Evolutionary conservation across 2,329 filamentous ascomycete genomes (phyloP), one percentile per base, ranked within the genome.

Genomic region (Dothideomycetes sp.): DNA sequence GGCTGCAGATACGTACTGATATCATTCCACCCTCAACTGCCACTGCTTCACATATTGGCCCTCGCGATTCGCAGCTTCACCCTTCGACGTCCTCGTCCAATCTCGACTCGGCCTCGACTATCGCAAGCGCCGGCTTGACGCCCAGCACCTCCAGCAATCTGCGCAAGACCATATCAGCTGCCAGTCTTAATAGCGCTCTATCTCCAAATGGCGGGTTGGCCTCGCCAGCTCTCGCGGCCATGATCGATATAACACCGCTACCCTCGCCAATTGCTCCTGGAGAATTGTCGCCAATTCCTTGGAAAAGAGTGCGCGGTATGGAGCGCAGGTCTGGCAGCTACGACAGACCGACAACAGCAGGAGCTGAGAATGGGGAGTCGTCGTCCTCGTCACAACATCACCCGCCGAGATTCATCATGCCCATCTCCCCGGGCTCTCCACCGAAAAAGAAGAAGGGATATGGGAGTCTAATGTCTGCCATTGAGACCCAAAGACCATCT

Each of bases 211-310:
- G 65, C 12, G 60, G 60, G 24, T 54, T 69, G 16, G 61, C 65
- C 18, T 70, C 66, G 41, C 68, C 68, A 17, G 64, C 62, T 18
- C 58, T 71, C 16, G 61, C 63, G 42, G 63, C 67, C 10, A 61
- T 71, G 52, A 50, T 60, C 33, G 67, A 71, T 48, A 59, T 71
- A 38, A 71, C 67, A n/a, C 68, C 68, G 29, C 56, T 71, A n/a
- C 68, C 68, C 4, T 70, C 67, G 10, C 68, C 68, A 19, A 53
- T 69, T 7, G 58, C 64, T 44, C 45, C 40, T 19, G 53, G 52
- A 45, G 62, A 63, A 42, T 63, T 62, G 24, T 45, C 46, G 18
- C 59, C 64, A 4, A 56, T 56, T 12, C 57, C 61, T 46, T 69
- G 66, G 66, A 56, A 58, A 36, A 52, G 61, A 40, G 56, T 54